Conservation (phyloP, 768 basidiomycete genomes). For the Pulveroboletus sp. region DNA sequence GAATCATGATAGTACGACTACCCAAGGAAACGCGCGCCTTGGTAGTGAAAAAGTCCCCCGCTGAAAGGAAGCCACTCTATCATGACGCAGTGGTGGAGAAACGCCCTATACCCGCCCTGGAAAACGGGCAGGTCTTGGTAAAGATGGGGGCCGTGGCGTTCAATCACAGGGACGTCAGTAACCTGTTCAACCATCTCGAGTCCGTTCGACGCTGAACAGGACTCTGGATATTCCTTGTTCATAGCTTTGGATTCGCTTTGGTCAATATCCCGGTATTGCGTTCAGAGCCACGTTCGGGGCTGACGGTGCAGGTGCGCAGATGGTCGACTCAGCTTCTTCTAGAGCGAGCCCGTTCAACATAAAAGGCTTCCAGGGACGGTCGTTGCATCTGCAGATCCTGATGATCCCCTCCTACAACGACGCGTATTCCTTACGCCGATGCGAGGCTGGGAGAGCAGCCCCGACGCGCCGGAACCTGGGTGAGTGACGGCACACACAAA, state of each 20-base stretch:
- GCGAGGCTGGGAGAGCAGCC: conserved; percentile 69
- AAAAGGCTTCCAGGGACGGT: conserved; percentile 48
- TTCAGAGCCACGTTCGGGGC: conserved; percentile 60
- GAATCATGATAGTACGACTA: conserved; percentile 11
- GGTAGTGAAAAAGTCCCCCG: conserved; percentile 41
- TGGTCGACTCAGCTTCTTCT: neutral
- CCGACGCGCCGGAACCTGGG: conserved; percentile 62
- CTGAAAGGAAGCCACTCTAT: conserved; percentile 39
- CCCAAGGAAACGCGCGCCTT: conserved; percentile 47
- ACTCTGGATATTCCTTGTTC: neutral
- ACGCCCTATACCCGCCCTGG: conserved; percentile 45
- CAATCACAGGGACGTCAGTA: conserved; percentile 68
- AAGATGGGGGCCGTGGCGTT: conserved; percentile 65
- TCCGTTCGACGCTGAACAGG: neutral
- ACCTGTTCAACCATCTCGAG: neutral
- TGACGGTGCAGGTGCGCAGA: conserved; percentile 63
- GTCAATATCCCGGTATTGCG: conserved; percentile 59
- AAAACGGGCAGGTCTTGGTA: conserved; percentile 58
- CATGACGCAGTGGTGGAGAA: conserved; percentile 55
- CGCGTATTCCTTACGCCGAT: conserved; percentile 74
- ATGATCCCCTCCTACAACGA: conserved; percentile 53
- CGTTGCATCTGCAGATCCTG: conserved; percentile 46
- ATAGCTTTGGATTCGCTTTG: conserved; percentile 71
- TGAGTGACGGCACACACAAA: conserved; percentile 26
- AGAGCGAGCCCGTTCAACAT: neutral